A percentile compares a stretch with the other conserved stretches of the same genome.
phyloP scores from a whole-genome alignment of 768 basidiomycete genomes.

The Mycena indigotica region DNA sequence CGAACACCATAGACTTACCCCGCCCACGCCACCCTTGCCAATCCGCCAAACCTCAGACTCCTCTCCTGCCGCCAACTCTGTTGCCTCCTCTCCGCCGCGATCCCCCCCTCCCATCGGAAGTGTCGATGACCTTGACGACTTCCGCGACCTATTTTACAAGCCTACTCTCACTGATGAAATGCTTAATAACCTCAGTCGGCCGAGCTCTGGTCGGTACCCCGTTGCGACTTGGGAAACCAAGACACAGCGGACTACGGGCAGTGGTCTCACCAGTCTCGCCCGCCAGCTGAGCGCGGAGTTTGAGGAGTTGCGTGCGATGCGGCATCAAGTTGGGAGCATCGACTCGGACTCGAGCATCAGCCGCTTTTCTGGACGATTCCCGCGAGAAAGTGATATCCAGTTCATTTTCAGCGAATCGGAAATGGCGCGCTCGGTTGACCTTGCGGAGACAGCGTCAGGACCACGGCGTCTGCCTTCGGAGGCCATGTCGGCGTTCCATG shows the following conservation, averaged over 20 bases:
- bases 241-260: slow-evolving; percentile 39
- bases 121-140: slow-evolving; percentile 70
- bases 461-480: slow-evolving; percentile 23
- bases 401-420: slow-evolving; percentile 25
- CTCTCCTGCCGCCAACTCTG: slow-evolving; percentile 30
- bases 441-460: slow-evolving; percentile 7
- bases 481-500: slow-evolving; percentile 39
- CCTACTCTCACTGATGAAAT: slow-evolving; percentile 37
- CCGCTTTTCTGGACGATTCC: slow-evolving; percentile 19
- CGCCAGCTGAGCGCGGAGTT: slow-evolving; percentile 55
- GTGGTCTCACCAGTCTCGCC: slow-evolving; percentile 51
- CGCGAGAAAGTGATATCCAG: slow-evolving; percentile 14
- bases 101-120: slow-evolving; percentile 59
- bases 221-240: slow-evolving; percentile 39
- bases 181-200: slow-evolving; percentile 32
- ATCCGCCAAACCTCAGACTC: slow-evolving; percentile 25
- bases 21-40: slow-evolving; percentile 16
- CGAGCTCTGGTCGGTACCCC: slow-evolving; percentile 19
- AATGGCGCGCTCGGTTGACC: slow-evolving; percentile 19
- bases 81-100: slow-evolving; percentile 41
- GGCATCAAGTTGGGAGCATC: slow-evolving; percentile 30
- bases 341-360: slow-evolving; percentile 32
- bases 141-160: slow-evolving; percentile 73
- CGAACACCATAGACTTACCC: slow-evolving; percentile 20
- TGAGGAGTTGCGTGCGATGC: slow-evolving; percentile 41